A percentile compares a stretch with the other conserved stretches of the same genome.
These are phyloP conservation scores for Fraxinus latifolia DNA, from an alignment of 305 asterid genomes.

Conservation along the genomic window DNA sequence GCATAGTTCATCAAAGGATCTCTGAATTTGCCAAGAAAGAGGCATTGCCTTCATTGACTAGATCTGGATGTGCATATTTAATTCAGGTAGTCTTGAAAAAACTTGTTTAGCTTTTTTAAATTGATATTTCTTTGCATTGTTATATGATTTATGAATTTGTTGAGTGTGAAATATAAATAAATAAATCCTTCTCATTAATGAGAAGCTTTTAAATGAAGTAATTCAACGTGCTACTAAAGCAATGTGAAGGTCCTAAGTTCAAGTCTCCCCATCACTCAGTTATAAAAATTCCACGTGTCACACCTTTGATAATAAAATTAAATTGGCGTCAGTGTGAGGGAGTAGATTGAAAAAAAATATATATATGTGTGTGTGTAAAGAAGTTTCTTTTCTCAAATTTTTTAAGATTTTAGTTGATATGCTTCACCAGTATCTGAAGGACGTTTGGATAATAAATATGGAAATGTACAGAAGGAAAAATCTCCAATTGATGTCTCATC, in stretches of 20 bases:
- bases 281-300: not conserved
- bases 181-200: not conserved
- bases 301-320: not conserved
- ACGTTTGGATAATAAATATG: not conserved
- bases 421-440: not conserved
- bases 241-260: not conserved
- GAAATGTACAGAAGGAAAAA: conserved; percentile 1
- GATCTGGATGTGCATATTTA: conserved; percentile 98
- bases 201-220: not conserved
- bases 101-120: not conserved
- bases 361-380: not conserved
- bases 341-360: not conserved
- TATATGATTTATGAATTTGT: not conserved
- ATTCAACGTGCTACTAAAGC: not conserved
- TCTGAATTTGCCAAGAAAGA: conserved; percentile 88
- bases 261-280: not conserved
- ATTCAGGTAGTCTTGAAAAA: conserved; percentile 70
- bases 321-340: not conserved
- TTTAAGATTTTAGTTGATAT: not conserved
- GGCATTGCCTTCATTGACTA: conserved; percentile 78
- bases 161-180: not conserved
- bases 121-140: not conserved
- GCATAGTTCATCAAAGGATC: conserved; percentile 83
- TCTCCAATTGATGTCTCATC: not conserved
- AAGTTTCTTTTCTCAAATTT: not conserved